Evolutionary conservation across 805 yeast genomes (phyloP).

Genomic region (Candida ortonii): DNA sequence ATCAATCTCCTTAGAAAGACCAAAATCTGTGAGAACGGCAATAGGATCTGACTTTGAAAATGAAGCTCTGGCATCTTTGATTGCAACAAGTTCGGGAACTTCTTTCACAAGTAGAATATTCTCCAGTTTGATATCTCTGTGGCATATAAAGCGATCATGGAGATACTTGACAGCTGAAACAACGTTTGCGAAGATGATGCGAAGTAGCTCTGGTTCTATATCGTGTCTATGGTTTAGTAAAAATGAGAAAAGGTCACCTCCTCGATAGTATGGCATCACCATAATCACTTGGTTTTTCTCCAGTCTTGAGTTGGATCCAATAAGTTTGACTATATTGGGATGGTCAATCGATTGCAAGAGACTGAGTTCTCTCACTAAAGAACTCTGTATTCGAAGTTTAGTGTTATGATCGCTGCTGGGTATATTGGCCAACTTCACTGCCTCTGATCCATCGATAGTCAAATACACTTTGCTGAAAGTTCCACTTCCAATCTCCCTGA

Average conservation of each 20-base stretch:
- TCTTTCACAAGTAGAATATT: constrained; percentile 55
- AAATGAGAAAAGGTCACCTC: constrained; percentile 81
- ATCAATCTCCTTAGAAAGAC: constrained; percentile 71
- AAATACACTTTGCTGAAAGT: constrained; percentile 64
- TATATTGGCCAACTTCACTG: constrained; percentile 63
- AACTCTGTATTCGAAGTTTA: constrained; percentile 53
- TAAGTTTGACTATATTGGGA: constrained; percentile 65
- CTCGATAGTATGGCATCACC: constrained; percentile 72
- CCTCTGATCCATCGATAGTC: constrained; percentile 45
- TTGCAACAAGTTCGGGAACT: constrained; percentile 31
- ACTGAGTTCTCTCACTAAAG: constrained; percentile 70
- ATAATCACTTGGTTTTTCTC: constrained; percentile 35
- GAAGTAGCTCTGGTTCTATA: constrained; percentile 48
- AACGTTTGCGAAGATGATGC: constrained; percentile 68
- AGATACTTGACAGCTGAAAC: constrained; percentile 67
- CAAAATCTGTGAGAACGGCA: constrained; percentile 80
- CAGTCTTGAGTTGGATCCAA: constrained; percentile 46
- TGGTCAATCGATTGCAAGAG: constrained; percentile 57
- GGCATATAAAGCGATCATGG: constrained; percentile 69
- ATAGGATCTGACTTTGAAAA: constrained; percentile 22
- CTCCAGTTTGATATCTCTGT: constrained; percentile 89
- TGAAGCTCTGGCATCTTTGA: too few species aligned
- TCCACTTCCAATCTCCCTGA: constrained; percentile 58
- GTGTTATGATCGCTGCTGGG: constrained; percentile 37
- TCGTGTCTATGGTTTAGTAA: constrained; percentile 42